Base-by-base conservation (phyloP, 345 rosid genomes). In the Hirschfeldia incana region DNA sequence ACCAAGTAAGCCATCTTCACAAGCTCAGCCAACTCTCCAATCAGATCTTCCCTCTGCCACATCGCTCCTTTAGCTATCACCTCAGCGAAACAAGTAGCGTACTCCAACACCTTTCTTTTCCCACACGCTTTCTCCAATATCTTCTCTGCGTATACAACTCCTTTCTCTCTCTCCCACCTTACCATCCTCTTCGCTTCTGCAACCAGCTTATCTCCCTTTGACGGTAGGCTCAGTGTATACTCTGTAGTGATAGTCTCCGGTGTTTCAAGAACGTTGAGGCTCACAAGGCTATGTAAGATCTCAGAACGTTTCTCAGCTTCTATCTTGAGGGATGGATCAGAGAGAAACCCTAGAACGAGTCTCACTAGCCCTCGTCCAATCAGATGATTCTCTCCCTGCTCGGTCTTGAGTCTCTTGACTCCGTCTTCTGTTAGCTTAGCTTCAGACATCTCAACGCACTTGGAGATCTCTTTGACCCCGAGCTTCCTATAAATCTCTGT, bases 391-490 rank as follows among this genome's bases (percentile, higher is more conserved):
- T 72, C 64, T 17, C 78, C 53, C 37, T 76, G 69, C 60, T 49
- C 59, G 27, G 0, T 27, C 53, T 60, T 8, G 57, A 73, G 58
- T 34, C 57, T 27, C 53, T 60, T 8, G 57, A 73, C 65, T 34
- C 57, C 78, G 44, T 72, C 64, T 0, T 4, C 4, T 3, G 39
- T 28, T 28, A 85, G 6, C 12, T 83, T 74, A 30, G 81, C 37
- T 46, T 84, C 90, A 44, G 85, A 62, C 75, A 79, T 75, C 81
- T 82, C 57, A 0, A 88, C 89, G 28, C 85, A 84, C 55, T 86
- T 83, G 2, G 98, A 89, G 13, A 93, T 78, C 70, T 62, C 78
- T 53, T 85, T 89, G 61, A 93, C 92, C 13, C 97, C 97, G 4
- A 91, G 79, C 7, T 77, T 87, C n/a, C 65, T 69, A 76, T 87